Base-by-base conservation (phyloP, 352 stramenopile genomes). In the Phytophthora podocarpi region DNA sequence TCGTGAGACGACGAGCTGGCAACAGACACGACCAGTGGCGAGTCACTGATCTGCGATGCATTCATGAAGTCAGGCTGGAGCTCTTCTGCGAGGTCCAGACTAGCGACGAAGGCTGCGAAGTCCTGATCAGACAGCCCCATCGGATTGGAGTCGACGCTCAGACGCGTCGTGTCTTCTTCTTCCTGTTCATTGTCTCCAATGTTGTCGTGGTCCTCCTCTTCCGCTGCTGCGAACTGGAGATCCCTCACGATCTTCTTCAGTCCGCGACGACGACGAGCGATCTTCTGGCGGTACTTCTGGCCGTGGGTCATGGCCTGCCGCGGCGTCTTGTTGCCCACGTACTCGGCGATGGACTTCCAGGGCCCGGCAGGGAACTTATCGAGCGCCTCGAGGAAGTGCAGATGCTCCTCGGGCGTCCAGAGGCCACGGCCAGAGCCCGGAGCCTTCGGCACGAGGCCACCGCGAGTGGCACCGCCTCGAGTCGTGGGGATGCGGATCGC, bases 251-350 rank as follows among this genome's bases (percentile, higher is more conserved):
- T 54, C 35, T 73, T 76, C 62, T 76, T 76, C 30, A 76, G 67
- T 1, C 67, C 67, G 34, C 67, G 67, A 42, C 76, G 74, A 13
- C 76, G 70, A 15, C 76, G 57, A 26, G 73, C 71, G 57, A 85
- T 78, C 66, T 90, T 90, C 71, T 90, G 79, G 23, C 78, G 76
- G 64, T 98, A 98, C 70, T 98, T 98, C 76, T 98, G 94, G 5
- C 93, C 94, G 63, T 98, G 93, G 4, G 79, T 93, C 75, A 84
- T 84, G 43, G 97, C 97, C 66, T 99, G 96, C 5, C 93, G 90
- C 21, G 90, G 51, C 11, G 76, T 88, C 46, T 82, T 82, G 40
- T 72, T 78, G 30, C 76, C 67, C n/a, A 88, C 60, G 43, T 73
- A 73, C 21, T 64, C 62, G 20, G 78, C 78, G 41, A 88, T 85